A percentile compares a stretch with the other conserved stretches of the same genome.
Evolutionary conservation across 768 basidiomycete species (phyloP).

Genomic region (Russula brevipes): DNA sequence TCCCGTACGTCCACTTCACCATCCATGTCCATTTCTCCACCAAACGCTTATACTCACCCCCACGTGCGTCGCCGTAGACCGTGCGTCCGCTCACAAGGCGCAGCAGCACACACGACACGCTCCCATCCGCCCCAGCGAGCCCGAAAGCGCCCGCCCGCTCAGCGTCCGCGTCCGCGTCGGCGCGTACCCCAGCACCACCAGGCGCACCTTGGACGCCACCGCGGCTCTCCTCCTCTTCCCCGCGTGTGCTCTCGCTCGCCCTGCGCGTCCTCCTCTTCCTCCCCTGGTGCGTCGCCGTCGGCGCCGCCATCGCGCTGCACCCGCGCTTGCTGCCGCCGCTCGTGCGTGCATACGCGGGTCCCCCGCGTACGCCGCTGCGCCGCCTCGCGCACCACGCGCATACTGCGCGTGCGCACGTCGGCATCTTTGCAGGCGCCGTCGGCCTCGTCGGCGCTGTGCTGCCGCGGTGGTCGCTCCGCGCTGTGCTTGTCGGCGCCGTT

Average conservation of each 20-base stretch:
- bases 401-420: conserved; percentile 17
- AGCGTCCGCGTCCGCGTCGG: not conserved
- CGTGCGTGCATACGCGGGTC: conserved; percentile 9
- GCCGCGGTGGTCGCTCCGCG: not conserved
- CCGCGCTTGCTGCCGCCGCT: conserved; percentile 11
- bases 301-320: conserved; percentile 13
- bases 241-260: not conserved
- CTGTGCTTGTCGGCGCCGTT: not conserved
- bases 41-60: not conserved
- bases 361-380: conserved; percentile 13
- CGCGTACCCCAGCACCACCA: not conserved
- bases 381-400: conserved; percentile 25
- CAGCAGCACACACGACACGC: conserved; percentile 9
- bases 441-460: not conserved
- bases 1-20: not conserved
- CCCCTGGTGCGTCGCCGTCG: conserved; percentile 22
- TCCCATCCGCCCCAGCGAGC: not conserved
- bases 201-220: not conserved
- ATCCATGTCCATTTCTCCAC: too few species aligned
- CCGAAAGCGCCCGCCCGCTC: not conserved
- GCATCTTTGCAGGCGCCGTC: conserved; percentile 17
- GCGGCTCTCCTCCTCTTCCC: not conserved
- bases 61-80: not conserved
- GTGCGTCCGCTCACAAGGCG: not conserved
- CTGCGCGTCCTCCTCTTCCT: conserved; percentile 19